phyloP scores from a whole-genome alignment of 2,329 filamentous ascomycete species.

The Xylaria sp. region DNA sequence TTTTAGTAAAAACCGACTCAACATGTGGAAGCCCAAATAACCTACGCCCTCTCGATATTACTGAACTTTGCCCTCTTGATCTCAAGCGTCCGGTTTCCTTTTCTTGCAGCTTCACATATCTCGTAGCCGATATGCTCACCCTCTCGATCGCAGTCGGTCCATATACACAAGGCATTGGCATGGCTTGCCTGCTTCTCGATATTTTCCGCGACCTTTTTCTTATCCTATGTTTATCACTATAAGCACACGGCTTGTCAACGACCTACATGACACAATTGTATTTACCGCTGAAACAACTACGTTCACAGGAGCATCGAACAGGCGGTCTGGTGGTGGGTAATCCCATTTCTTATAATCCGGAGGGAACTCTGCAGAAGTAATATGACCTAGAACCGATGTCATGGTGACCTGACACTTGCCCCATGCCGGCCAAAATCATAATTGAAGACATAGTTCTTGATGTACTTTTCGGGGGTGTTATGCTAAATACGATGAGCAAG shows the following conservation, averaged over 20 bases:
- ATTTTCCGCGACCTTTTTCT: slow-evolving; percentile 81
- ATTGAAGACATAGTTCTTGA: slow-evolving; percentile 93
- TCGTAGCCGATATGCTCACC: slow-evolving; percentile 96
- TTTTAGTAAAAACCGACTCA: slow-evolving; percentile 11
- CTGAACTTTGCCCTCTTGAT: slow-evolving; percentile 90
- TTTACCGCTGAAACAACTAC: slow-evolving; percentile 70
- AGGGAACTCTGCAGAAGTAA: slow-evolving; percentile 81
- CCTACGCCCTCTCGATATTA: slow-evolving; percentile 90
- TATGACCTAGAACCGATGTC: slow-evolving; percentile 90
- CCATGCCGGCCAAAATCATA: slow-evolving; percentile 86
- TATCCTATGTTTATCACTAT: slow-evolving; percentile 60
- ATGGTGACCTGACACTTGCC: slow-evolving; percentile 86
- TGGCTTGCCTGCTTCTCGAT: slow-evolving; percentile 78
- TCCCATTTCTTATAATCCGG: slow-evolving; percentile 78
- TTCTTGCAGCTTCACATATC: slow-evolving; percentile 79
- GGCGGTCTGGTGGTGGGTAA: slow-evolving; percentile 74
- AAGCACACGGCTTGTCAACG: slow-evolving; percentile 8
- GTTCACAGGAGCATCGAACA: slow-evolving; percentile 82
- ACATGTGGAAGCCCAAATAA: slow-evolving; percentile 4
- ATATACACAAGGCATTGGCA: slow-evolving; percentile 84
- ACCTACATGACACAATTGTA: not conserved
- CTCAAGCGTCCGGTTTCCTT: slow-evolving; percentile 74
- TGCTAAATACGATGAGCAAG: slow-evolving; percentile 54
- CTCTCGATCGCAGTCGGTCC: slow-evolving; percentile 98
- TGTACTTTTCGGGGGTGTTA: slow-evolving; percentile 73